Base-by-base conservation (phyloP, 176 grass and related monocot species). In the Pontederia crassipes region DNA sequence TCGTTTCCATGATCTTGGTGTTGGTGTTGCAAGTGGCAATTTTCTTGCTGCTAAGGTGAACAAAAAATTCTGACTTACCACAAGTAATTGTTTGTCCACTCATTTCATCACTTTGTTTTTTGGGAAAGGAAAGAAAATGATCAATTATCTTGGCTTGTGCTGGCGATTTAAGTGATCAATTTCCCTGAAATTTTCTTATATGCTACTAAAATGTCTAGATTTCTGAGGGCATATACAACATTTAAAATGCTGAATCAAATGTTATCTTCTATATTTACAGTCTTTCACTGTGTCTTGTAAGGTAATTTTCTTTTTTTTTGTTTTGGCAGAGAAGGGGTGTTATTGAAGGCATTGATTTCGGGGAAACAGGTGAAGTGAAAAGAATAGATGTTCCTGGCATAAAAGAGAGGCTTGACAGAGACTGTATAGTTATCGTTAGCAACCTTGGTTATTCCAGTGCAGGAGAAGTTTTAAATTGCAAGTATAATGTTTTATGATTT, bases 21-120 rank as follows among this genome's bases (percentile, higher is more conserved):
- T 90, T 67, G 71, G 80, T 35, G 91, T 96, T 72, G 86, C 91
- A 72, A 85, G 86, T 70, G 91, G 91, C 68, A 96, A 96, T 52
- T 96, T 90, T 59, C 91, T 96, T 69, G 91, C 86, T 17, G 91
- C 91, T 52, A 96, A 96, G 91, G 91, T 90, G 52, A 55, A 45
- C 0, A 13, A 29, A 24, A 28, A 54, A 54, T 54, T 12, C 26
- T 54, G n/a, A 8, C 2, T 46, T 69, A 1, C 28, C 11, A 57
- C 10, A 57, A 18, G 7, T 57, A 17, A 78, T 59, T 75, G 20
- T 53, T 57, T 72, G 70, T 60, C 4, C 1, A 12, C 11, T 45
- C 29, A 40, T 8, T 5, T 45, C 54, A 17, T 48, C 45, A 32
- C 10, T 48, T 48, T 54, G 7, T 2, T 49, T 50, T 63, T 53